Base-by-base conservation (phyloP, 495 filamentous ascomycete species). In the Annulohypoxylon bovei region DNA sequence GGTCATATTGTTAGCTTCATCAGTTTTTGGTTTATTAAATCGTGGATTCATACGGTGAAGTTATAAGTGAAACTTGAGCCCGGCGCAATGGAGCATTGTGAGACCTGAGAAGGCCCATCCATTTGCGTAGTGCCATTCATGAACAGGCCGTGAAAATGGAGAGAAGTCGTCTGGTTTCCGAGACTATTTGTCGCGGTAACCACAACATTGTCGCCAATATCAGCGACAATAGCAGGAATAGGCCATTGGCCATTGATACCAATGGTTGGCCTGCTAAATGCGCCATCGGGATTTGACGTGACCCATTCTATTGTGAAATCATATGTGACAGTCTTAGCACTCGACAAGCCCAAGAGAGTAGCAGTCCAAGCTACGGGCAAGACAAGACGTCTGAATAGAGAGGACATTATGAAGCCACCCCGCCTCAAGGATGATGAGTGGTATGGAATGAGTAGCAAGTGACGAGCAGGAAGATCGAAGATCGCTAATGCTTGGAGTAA, bases 181-280 rank as follows among this genome's bases (percentile, higher is more conserved):
- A 96, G 85, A 20, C 85, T 82, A 77, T 96, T 96, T 70, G 88
- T 79, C 70, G 91, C 84, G 60, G 93, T 88, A 57, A 94, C 85
- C 40, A 95, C 78, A 30, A 96, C 70, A 25, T 81, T 84, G 74
- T 95, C 93, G 52, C 92, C 92, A 54, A 90, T 81, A 49, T 88
- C 86, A 35, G 88, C 90, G 53, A 88, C 84, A 56, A 95, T 90
- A 14, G 81, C 77, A 4, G 91, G 92, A 49, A 90, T 77, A 1
- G 92, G 92, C 91, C 91, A 95, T 83, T 92, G 81, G 0, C 86
- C 88, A 74, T 96, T 96, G 82, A 95, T 92, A 44, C 91, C 91
- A 73, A 96, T 93, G 4, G 87, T 87, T 39, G 87, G 86, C 11
- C 93, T 85, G 1, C 87, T 83, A 20, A 86, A 85, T 39, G 85